These are phyloP conservation scores for Chenopodium suecicum DNA, from an alignment of 148 eudicot species.

Conservation along the genomic window DNA sequence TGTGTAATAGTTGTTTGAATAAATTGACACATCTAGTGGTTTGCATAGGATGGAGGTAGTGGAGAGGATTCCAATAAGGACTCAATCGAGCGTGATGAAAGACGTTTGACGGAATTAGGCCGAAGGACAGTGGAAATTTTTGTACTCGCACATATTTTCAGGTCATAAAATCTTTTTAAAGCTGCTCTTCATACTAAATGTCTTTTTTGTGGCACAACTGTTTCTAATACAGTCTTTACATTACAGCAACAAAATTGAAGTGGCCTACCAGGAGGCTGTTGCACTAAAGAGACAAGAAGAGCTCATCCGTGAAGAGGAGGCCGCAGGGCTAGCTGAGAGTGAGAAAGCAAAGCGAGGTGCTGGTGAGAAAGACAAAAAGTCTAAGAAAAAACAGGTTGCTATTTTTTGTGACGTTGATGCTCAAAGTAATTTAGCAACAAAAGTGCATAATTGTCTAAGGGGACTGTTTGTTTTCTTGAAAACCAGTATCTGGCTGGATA, in stretches of 20 bases:
- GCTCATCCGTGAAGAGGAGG: constrained; percentile 98
- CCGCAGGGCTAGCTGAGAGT: constrained; percentile 78
- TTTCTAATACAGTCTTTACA: constrained; percentile 16
- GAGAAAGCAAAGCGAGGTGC: constrained; percentile 81
- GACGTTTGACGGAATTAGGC: constrained; percentile 89
- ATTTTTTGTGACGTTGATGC: neutral
- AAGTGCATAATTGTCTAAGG: neutral
- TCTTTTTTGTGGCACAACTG: neutral
- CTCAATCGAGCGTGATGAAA: constrained; percentile 86
- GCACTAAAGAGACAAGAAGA: constrained; percentile 98
- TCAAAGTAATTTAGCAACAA: neutral
- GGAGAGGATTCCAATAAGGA: constrained; percentile 87
- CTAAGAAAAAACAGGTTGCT: constrained; percentile 91
- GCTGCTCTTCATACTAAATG: neutral
- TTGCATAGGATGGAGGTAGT: constrained; percentile 67
- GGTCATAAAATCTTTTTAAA: constrained; percentile 37
- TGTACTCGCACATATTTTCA: constrained; percentile 77
- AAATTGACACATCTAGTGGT: constrained; percentile 6
- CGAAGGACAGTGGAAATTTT: constrained; percentile 94
- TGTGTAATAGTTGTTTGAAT: neutral
- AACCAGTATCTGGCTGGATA: neutral
- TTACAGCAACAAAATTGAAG: constrained; percentile 86
- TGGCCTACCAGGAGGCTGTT: constrained; percentile 93
- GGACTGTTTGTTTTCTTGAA: neutral
- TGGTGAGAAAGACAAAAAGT: constrained; percentile 75